Evolutionary conservation across 2,329 filamentous ascomycete species (phyloP), one percentile per base, ranked within the genome.

Genomic region (Talaromyces sp.): DNA sequence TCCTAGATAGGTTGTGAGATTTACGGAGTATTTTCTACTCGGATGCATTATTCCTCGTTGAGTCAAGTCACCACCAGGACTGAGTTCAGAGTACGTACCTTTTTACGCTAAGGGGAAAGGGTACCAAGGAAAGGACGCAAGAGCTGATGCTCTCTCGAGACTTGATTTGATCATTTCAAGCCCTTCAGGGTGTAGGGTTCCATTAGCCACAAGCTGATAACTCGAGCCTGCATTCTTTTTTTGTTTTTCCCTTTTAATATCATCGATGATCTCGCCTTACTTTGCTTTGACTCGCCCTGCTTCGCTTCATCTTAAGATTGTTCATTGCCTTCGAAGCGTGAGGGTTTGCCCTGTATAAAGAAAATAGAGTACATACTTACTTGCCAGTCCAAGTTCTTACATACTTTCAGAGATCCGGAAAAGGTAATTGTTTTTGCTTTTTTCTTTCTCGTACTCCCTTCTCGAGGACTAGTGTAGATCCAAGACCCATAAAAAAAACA

Each of bases 211-310:
- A 46, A 39, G 14, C 52, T 28, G 50, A 48, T 40, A 21, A 37
- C 14, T 23, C 9, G 35, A 55, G 25, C 33, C 37, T 23, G 28
- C 39, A 39, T 54, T 33, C 28, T 37, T 58, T 23, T 58, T 58
- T 25, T n/a, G n/a, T n/a, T n/a, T n/a, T n/a, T n/a, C n/a, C n/a
- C 54, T 57, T 31, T 37, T 63, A 60, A 42, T 7, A 37, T 37
- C 9, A 21, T 35, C 28, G 18, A 54, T 61, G 59, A 58, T 44
- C 48, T 50, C 58, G 56, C 44, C 52, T 64, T 58, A 55, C 61
- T 37, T 62, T 60, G 12, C 58, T 57, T 58, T 42, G 62, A 39
- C 39, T 59, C 62, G 52, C 61, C 37, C 58, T 62, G 37, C 50
- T 35, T 59, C 35, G 52, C 56, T 62, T 50, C 28, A 28, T 59